Base-by-base conservation (phyloP, 176 grass and related monocot genomes). In the Cenchrus purpureus region DNA sequence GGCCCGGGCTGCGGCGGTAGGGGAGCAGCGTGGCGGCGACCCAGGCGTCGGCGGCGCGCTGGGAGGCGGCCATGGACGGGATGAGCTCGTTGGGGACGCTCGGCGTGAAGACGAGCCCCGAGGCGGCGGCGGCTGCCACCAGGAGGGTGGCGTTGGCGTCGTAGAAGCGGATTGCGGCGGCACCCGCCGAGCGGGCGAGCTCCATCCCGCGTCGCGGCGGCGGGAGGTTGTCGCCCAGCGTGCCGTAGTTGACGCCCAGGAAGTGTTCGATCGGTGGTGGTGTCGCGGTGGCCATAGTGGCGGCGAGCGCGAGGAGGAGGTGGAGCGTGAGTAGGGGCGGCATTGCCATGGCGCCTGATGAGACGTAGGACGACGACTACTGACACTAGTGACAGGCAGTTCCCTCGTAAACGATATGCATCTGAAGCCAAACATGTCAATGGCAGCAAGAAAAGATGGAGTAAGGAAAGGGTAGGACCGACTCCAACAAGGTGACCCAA, bases 121-220 rank as follows among this genome's bases (percentile, higher is more conserved):
- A 88, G 4, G 71, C 68, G 15, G 90, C 83, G 6, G 90, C 89
- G 13, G 86, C 83, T 29, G 68, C 65, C 7, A 95, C 65, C 7
- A 95, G 90, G 55, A 92, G 83, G 17, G 88, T 80, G n/a, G 90
- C 83, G 81, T 92, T 92, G 13, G 86, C 71, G 77, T 95, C 93
- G 76, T 95, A 92, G 82, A 95, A 92, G 73, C 88, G 85, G 4
- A 95, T 86, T 55, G 90, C 83, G 20, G 79, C 80, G 43, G 76
- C 86, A 31, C 85, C 37, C 37, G 37, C 37, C 37, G 37, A 40
- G 37, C 37, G 37, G 37, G 86, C 56, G 8, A 95, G 80, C 63
- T 80, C 68, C 13, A 92, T 54, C 0, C 86, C 83, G 31, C 13
- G 64, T 64, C 63, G 74, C 42, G 90, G 85, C 1, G 73, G 56